These are phyloP conservation scores for Phytophthora citricola DNA, from an alignment of 352 stramenopile genomes.

Conservation along the genomic window DNA sequence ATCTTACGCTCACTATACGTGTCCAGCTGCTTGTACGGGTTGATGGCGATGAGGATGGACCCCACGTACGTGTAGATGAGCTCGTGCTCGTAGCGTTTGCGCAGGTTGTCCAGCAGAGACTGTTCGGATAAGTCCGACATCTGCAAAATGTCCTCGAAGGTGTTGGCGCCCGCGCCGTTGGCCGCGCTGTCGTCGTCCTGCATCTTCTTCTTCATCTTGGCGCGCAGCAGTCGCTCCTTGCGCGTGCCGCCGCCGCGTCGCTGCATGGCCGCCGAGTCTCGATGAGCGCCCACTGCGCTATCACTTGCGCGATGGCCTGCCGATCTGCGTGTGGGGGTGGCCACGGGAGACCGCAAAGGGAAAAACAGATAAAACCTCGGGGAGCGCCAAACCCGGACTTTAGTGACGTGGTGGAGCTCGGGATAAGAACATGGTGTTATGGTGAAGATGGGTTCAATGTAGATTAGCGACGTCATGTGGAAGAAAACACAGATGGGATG, in stretches of 20 bases:
- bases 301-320: constrained; percentile 22
- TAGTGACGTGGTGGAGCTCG: constrained; percentile 1
- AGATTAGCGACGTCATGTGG: neutral
- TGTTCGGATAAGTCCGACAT: constrained; percentile 91
- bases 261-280: constrained; percentile 25
- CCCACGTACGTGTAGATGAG: constrained; percentile 96
- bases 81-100: constrained; percentile 92
- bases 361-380: constrained; percentile 31
- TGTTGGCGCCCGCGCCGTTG: constrained; percentile 41
- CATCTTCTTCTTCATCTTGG: constrained; percentile 90
- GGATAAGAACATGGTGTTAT: constrained; percentile 14
- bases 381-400: neutral
- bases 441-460: neutral
- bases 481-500: neutral
- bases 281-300: constrained; percentile 41
- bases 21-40: constrained; percentile 89
- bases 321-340: constrained; percentile 34
- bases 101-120: constrained; percentile 90
- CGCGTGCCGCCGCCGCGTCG: constrained; percentile 61
- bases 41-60: constrained; percentile 92
- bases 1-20: constrained; percentile 83
- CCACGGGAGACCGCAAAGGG: neutral
- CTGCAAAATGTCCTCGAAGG: constrained; percentile 90
- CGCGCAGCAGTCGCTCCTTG: constrained; percentile 86
- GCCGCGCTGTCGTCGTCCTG: constrained; percentile 65